Percentiles rank a stretch among this genome's conserved stretches.
These are phyloP conservation scores for Coemansia sp. DNA, from an alignment of 192 early-diverging fungal species.

Conservation along the genomic window DNA sequence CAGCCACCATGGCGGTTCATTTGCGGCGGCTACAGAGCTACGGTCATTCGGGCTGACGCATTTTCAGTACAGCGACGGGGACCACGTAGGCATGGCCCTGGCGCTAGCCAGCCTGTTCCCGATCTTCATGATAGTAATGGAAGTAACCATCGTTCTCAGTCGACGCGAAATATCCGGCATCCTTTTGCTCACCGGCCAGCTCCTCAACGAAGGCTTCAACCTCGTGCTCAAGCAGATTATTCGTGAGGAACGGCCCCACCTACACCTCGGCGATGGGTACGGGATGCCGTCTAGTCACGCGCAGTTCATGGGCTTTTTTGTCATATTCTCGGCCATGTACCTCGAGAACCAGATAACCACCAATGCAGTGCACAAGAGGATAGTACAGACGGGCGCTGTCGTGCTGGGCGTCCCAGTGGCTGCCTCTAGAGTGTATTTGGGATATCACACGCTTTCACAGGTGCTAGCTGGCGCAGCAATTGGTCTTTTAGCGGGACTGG, in stretches of 20 bases:
- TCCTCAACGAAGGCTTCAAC: slow-evolving; percentile 43
- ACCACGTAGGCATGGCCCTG: slow-evolving; percentile 30
- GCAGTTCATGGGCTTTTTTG: slow-evolving; percentile 54
- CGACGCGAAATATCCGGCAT: slow-evolving; percentile 43
- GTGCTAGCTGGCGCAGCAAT: slow-evolving; percentile 22
- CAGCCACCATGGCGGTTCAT: neutral
- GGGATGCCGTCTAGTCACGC: slow-evolving; percentile 55
- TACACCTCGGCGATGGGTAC: slow-evolving; percentile 46
- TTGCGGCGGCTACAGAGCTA: slow-evolving; percentile 8
- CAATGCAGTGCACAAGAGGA: slow-evolving; percentile 7
- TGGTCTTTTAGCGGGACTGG: slow-evolving; percentile 16
- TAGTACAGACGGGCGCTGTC: slow-evolving; percentile 20
- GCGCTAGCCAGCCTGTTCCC: slow-evolving; percentile 45
- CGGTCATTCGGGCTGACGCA: slow-evolving; percentile 44
- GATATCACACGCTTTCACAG: slow-evolving; percentile 37
- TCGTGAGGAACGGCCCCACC: slow-evolving; percentile 28
- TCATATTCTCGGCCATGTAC: slow-evolving; percentile 18
- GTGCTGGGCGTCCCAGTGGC: slow-evolving; percentile 19
- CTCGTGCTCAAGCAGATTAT: slow-evolving; percentile 27
- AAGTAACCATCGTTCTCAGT: slow-evolving; percentile 41
- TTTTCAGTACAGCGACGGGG: slow-evolving; percentile 48
- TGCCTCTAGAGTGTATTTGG: slow-evolving; percentile 40
- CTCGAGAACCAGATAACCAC: slow-evolving; percentile 16
- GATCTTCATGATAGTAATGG: slow-evolving; percentile 46
- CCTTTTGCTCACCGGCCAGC: slow-evolving; percentile 36